Evolutionary conservation across 257 asterid genomes (phyloP).

Genomic region (Buddleja alternifolia): DNA sequence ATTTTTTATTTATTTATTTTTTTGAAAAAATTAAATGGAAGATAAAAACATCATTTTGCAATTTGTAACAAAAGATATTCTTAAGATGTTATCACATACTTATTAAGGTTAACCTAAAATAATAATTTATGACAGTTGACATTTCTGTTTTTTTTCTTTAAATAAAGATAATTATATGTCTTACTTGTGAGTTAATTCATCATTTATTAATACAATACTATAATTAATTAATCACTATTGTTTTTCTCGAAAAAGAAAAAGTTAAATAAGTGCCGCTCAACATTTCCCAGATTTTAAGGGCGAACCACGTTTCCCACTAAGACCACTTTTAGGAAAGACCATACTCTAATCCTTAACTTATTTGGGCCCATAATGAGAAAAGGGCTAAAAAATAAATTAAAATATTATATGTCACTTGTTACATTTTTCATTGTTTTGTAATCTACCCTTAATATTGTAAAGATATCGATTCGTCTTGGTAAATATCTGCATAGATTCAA

Average conservation of each 20-base stretch:
- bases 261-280: constrained; percentile 20
- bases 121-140: neutral
- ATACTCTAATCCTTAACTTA: neutral
- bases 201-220: neutral
- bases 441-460: too few species aligned
- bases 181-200: neutral
- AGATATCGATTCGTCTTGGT: too few species aligned
- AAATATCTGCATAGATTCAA: too few species aligned
- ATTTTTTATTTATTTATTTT: too few species aligned
- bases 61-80: too few species aligned
- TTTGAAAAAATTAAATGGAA: too few species aligned
- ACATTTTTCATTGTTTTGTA: too few species aligned
- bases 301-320: constrained; percentile 42
- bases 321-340: constrained; percentile 22
- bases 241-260: neutral
- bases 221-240: neutral
- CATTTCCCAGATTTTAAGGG: constrained; percentile 48
- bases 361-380: too few species aligned
- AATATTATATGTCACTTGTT: too few species aligned
- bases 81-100: too few species aligned
- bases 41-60: too few species aligned
- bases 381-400: neutral
- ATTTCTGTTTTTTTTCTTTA: neutral
- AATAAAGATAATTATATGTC: neutral
- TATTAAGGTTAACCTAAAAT: too few species aligned